A percentile compares a stretch with the other conserved stretches of the same genome.
phyloP scores from a whole-genome alignment of 495 filamentous ascomycete species.

The Aspergillus egyptiacus region DNA sequence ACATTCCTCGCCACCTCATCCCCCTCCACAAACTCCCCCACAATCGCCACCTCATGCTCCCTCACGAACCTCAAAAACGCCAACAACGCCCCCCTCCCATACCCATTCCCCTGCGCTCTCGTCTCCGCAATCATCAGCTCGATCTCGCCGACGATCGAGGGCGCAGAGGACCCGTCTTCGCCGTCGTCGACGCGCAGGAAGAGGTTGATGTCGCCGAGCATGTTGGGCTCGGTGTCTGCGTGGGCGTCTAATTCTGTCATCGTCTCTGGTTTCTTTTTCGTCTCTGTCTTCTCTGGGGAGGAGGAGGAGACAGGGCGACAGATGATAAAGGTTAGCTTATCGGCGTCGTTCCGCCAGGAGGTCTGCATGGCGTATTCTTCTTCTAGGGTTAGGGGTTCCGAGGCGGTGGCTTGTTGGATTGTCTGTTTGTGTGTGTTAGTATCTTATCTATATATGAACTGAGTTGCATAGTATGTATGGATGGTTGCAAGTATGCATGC shows the following conservation, averaged over 20 bases:
- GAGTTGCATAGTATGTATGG: too few species aligned
- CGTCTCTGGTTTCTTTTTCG: too few species aligned
- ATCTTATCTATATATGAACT: too few species aligned
- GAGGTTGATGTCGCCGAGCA: slow-evolving; percentile 85
- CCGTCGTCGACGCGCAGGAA: slow-evolving; percentile 57
- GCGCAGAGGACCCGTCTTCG: slow-evolving; percentile 28
- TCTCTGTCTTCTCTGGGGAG: too few species aligned
- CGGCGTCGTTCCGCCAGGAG: slow-evolving; percentile 69
- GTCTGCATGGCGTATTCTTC: slow-evolving; percentile 84
- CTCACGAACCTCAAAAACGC: slow-evolving; percentile 63
- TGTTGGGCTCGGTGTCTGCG: slow-evolving; percentile 51
- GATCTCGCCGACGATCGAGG: slow-evolving; percentile 60
- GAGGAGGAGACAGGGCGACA: slow-evolving; percentile 25
- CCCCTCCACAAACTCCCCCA: slow-evolving; percentile 51
- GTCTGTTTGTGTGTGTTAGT: too few species aligned
- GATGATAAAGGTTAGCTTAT: slow-evolving; percentile 45
- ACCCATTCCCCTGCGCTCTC: slow-evolving; percentile 52
- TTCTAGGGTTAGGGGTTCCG: slow-evolving; percentile 66
- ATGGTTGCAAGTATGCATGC: too few species aligned
- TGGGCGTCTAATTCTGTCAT: background rate
- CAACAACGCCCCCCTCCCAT: slow-evolving; percentile 59
- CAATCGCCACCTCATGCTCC: slow-evolving; percentile 41
- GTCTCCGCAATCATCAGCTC: slow-evolving; percentile 81
- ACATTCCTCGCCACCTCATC: slow-evolving; percentile 16
- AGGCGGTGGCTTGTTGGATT: slow-evolving; percentile 78